Evolutionary conservation across 1,139 yeast genomes (phyloP).

Genomic region (Yamadazyma spencermartinsiae): DNA sequence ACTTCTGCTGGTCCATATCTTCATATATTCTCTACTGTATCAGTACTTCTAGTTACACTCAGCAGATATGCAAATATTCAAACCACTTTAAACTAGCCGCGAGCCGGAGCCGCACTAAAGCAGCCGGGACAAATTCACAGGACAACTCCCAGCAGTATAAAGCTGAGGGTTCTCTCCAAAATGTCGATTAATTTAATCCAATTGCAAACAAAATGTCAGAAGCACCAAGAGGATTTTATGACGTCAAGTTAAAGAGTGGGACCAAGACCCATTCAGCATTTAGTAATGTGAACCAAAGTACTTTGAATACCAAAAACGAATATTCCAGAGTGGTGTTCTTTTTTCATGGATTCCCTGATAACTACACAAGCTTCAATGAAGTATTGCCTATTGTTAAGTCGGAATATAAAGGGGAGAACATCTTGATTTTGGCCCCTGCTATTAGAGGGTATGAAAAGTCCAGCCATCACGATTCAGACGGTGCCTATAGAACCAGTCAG

Average conservation of each 20-base stretch:
- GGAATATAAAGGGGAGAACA: conserved; percentile 20
- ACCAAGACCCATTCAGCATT: conserved; percentile 13
- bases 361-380: conserved; percentile 30
- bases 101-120: too few species aligned
- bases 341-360: conserved; percentile 48
- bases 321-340: conserved; percentile 32
- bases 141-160: too few species aligned
- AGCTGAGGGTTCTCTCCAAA: too few species aligned
- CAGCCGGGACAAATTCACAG: not conserved
- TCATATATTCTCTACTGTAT: too few species aligned
- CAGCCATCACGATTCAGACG: conserved; percentile 26
- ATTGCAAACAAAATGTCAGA: not conserved
- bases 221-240: conserved; percentile 2
- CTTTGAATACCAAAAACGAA: conserved; percentile 10
- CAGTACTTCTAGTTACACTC: too few species aligned
- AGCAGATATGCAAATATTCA: too few species aligned
- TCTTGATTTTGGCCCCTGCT: conserved; percentile 37
- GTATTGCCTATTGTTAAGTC: conserved; percentile 25
- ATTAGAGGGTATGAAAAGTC: conserved; percentile 44
- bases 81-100: too few species aligned
- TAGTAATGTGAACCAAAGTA: conserved; percentile 10
- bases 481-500: conserved; percentile 29
- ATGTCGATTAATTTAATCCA: not conserved
- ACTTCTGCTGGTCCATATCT: too few species aligned
- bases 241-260: conserved; percentile 10